Conservation (phyloP, 352 stramenopile species). For the Globisporangium carolinianum region DNA sequence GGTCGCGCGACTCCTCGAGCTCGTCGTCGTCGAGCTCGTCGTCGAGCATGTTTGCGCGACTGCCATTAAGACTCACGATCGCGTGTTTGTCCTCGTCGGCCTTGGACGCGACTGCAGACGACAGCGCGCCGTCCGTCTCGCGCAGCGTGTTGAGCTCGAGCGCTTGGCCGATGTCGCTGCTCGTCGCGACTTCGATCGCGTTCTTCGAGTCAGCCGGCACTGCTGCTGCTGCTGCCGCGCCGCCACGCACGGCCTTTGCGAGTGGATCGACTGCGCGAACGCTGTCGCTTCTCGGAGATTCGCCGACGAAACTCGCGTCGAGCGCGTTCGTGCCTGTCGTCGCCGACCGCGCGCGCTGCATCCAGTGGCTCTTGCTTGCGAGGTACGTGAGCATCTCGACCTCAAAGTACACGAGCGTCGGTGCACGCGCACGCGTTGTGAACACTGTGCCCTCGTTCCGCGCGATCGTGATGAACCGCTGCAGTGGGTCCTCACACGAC, state of each 20-base stretch:
- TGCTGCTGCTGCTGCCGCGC: slow-evolving; percentile 1
- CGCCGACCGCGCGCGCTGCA: slow-evolving; percentile 37
- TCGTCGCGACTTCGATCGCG: slow-evolving; percentile 69
- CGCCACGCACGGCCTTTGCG: background rate
- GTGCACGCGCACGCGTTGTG: slow-evolving; percentile 78
- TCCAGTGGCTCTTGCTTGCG: slow-evolving; percentile 40
- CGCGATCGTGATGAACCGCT: slow-evolving; percentile 56
- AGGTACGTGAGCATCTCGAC: slow-evolving; percentile 43
- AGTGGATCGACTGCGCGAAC: background rate
- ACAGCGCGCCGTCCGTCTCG: slow-evolving; percentile 24
- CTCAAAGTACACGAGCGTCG: slow-evolving; percentile 82
- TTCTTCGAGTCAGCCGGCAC: slow-evolving; percentile 29
- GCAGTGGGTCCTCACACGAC: slow-evolving; percentile 55
- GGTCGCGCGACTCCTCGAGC: slow-evolving; percentile 39
- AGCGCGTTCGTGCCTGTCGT: slow-evolving; percentile 9
- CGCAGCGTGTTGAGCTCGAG: slow-evolving; percentile 48
- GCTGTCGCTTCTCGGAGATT: background rate
- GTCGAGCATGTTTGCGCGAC: slow-evolving; percentile 17
- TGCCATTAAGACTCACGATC: slow-evolving; percentile 15
- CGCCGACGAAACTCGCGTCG: background rate
- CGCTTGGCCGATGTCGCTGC: slow-evolving; percentile 64
- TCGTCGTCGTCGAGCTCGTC: slow-evolving; percentile 22
- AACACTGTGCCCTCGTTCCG: slow-evolving; percentile 77
- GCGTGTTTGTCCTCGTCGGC: slow-evolving; percentile 18
- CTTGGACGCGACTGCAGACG: slow-evolving; percentile 9